Base-by-base conservation (phyloP, 768 basidiomycete genomes). In the Phlegmacium glaucopus region DNA sequence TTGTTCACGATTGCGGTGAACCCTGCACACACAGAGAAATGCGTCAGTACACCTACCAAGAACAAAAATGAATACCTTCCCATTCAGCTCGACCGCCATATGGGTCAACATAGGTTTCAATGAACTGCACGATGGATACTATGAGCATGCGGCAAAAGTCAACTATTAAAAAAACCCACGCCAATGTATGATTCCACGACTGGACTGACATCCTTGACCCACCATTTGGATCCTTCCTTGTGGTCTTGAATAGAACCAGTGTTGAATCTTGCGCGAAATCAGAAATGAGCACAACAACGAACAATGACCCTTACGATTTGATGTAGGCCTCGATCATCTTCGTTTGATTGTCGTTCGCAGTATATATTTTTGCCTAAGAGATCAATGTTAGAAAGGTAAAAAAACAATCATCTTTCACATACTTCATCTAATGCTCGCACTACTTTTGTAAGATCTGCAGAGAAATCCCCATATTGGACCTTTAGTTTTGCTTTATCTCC, bases 1-100 rank as follows among this genome's bases (percentile, higher is more conserved):
- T 94, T 93, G 74, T 94, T 80, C 39, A 93, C 90, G 51, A 92
- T 87, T 6, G 90, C 90, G 28, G 90, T 90, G 62, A 93, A 93
- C 26, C 88, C 87, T 89, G 55, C 13, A 44, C 34, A 46, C 41
- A n/a, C n/a, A 44, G 26, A 57, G 12, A 1, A 11, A 34, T n/a
- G n/a, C 32, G 32, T n/a, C 41, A 30, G 41, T 17, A 44, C 9
- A 26, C 27, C 22, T 22, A 22, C 22, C 22, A 16, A 12, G 28
- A 26, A 41, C 9, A 17, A 34, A 45, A 46, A 27, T 35, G 36
- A 45, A 29, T 46, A 82, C 89, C 90, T 79, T 94, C 90, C 91
- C 91, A 94, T 63, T 94, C 92, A 0, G 92, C 92, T 42, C 92
- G 81, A n/a, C 79, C 85, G 29, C 91, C 92, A 49, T 89, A 92